Evolutionary conservation across 352 stramenopile species (phyloP).

Genomic region (Phytophthora sp.): DNA sequence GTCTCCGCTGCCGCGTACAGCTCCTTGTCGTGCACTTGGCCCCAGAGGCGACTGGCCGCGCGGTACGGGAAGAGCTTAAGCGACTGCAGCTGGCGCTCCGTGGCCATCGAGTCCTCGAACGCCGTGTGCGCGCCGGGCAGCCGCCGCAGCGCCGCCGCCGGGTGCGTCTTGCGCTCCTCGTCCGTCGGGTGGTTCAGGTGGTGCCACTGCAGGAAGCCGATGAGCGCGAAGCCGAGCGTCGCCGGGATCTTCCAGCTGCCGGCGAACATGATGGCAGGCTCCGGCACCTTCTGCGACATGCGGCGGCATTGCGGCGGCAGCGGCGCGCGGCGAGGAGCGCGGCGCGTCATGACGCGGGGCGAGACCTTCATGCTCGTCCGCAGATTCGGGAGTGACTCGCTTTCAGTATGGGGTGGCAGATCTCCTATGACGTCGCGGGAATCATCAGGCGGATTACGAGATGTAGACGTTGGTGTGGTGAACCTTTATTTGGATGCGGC

Average conservation of each 20-base stretch:
- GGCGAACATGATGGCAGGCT: slow-evolving; percentile 23
- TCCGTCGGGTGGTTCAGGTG: slow-evolving; percentile 71
- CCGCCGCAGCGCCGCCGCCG: slow-evolving; percentile 48
- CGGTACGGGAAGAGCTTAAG: slow-evolving; percentile 84
- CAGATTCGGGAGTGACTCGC: too few relatives aligned
- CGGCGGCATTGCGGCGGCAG: slow-evolving; percentile 10
- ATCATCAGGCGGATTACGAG: not conserved
- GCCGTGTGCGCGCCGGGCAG: slow-evolving; percentile 57
- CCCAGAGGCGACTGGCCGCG: slow-evolving; percentile 77
- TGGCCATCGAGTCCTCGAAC: slow-evolving; percentile 77
- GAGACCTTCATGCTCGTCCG: not conserved
- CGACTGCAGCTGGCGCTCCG: slow-evolving; percentile 70
- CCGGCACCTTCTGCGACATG: slow-evolving; percentile 22
- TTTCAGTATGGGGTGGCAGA: too few relatives aligned
- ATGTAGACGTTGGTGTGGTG: not conserved
- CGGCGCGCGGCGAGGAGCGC: not conserved
- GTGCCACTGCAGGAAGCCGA: slow-evolving; percentile 74
- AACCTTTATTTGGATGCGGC: too few relatives aligned
- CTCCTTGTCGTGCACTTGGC: slow-evolving; percentile 77
- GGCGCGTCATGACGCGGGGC: slow-evolving; percentile 4
- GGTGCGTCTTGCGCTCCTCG: slow-evolving; percentile 67
- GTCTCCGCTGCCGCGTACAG: slow-evolving; percentile 48
- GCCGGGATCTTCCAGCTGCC: slow-evolving; percentile 74
- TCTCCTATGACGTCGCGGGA: too few relatives aligned
- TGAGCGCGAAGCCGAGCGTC: slow-evolving; percentile 66